Evolutionary conservation across 1,139 yeast species (phyloP).

Genomic region (Geotrichum siamense): DNA sequence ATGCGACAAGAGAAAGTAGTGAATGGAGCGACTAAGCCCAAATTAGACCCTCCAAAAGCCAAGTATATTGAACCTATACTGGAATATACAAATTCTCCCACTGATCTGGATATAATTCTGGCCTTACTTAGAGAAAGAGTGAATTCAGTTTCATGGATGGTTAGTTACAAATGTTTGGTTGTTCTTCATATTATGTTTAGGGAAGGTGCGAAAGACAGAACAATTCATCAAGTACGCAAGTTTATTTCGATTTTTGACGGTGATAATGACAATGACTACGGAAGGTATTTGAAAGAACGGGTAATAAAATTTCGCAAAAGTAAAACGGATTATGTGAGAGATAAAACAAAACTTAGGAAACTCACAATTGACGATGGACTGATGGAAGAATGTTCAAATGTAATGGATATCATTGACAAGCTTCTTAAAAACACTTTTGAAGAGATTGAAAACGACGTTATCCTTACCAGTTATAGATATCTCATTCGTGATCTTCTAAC

Average conservation of each 20-base stretch:
- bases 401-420: conserved; percentile 71
- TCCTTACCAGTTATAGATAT: conserved; percentile 76
- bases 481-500: conserved; percentile 80
- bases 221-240: conserved; percentile 57
- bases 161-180: conserved; percentile 72
- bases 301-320: conserved; percentile 65
- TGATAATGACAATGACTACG: conserved; percentile 43
- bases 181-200: conserved; percentile 87
- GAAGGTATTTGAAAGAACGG: conserved; percentile 61
- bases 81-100: conserved; percentile 58
- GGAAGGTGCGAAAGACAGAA: conserved; percentile 70
- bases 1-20: conserved; percentile 46
- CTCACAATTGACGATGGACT: conserved; percentile 73
- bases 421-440: conserved; percentile 72
- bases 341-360: conserved; percentile 51
- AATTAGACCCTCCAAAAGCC: conserved; percentile 91
- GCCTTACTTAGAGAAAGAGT: conserved; percentile 52
- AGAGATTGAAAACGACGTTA: conserved; percentile 68
- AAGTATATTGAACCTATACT: conserved; percentile 91
- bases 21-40: conserved; percentile 66
- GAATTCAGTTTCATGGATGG: conserved; percentile 78
- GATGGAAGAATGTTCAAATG: conserved; percentile 76
- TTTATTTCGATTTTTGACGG: conserved; percentile 55
- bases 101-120: conserved; percentile 65
- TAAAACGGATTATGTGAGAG: conserved; percentile 67